Conservation (phyloP, 352 stramenopile genomes). For the Peronospora farinosa region DNA sequence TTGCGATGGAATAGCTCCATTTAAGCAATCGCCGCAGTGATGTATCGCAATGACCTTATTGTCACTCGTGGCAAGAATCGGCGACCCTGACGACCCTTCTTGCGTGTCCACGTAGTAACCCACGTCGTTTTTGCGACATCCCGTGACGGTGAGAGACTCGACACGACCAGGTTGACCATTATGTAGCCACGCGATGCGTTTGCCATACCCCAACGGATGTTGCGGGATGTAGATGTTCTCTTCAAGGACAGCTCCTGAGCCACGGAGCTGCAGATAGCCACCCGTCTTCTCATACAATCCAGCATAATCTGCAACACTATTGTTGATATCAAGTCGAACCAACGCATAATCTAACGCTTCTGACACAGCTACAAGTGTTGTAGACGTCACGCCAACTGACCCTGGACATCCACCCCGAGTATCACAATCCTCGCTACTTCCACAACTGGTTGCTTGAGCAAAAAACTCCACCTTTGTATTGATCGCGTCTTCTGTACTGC, state of each 20-base stretch:
- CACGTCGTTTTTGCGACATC: constrained; percentile 47
- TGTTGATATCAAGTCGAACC: constrained; percentile 38
- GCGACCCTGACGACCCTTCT: constrained; percentile 61
- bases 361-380: constrained; percentile 52
- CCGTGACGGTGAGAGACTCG: constrained; percentile 29
- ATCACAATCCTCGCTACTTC: constrained; percentile 33
- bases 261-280: constrained; percentile 58
- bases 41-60: constrained; percentile 69
- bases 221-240: constrained; percentile 73
- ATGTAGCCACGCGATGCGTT: constrained; percentile 49
- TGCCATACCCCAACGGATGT: constrained; percentile 53
- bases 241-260: constrained; percentile 32
- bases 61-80: constrained; percentile 47
- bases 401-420: constrained; percentile 44
- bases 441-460: constrained; percentile 46
- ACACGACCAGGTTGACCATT: constrained; percentile 30
- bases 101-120: constrained; percentile 77
- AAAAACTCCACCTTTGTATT: constrained; percentile 70
- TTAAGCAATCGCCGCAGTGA: constrained; percentile 68
- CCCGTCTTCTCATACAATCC: constrained; percentile 31
- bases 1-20: constrained; percentile 50
- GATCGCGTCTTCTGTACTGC: constrained; percentile 47
- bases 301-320: constrained; percentile 22
- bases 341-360: constrained; percentile 55
- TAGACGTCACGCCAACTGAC: constrained; percentile 27